Base-by-base conservation (phyloP, 106 monocot species). In the Dendrobium catenatum region DNA sequence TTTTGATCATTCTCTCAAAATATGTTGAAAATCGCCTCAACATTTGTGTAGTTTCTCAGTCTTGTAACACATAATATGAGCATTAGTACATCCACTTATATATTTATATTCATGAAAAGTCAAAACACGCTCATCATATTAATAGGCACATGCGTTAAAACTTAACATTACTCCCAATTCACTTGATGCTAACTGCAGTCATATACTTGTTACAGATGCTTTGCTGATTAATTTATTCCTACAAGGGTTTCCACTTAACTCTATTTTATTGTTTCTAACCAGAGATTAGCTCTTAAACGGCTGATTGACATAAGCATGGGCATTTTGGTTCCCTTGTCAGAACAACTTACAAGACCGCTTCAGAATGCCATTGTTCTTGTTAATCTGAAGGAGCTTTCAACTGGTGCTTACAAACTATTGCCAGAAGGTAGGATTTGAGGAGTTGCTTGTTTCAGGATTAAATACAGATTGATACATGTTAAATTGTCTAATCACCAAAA, bases 301-400 rank as follows among this genome's bases (percentile, higher is more conserved):
- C 83, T 99, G 84, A 86, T 99, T 41, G 99, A 99, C 73, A 83
- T 99, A 77, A 99, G 95, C 75, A 95, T 99, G 99, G 99, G 99
- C 54, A 84, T 99, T 78, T 76, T 99, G 80, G 80, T 88, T 58
- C 99, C 99, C 55, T 81, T 99, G 70, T 93, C 99, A 24, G 99
- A 99, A 66, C 99, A 99, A 67, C 88, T 99, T 43, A 95, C 93
- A 79, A 99, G 93, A 77, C 95, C 99, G 81, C 87, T 99, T 72
- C 99, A 93, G 75, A 84, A 99, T 93, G 99, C 99, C 47, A 95
- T 99, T 82, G 88, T 73, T 46, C 83, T 99, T 41, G 93, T 93
- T 20, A 95, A 95, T 79, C 90, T 95, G 31, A 91, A 95, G 79
- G 95, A 99, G 75, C 83, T 99, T 44, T 86, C 89, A 59, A 85